These are phyloP conservation scores for Melanogaster broomeanus DNA, from an alignment of 768 basidiomycete genomes.

Conservation along the genomic window DNA sequence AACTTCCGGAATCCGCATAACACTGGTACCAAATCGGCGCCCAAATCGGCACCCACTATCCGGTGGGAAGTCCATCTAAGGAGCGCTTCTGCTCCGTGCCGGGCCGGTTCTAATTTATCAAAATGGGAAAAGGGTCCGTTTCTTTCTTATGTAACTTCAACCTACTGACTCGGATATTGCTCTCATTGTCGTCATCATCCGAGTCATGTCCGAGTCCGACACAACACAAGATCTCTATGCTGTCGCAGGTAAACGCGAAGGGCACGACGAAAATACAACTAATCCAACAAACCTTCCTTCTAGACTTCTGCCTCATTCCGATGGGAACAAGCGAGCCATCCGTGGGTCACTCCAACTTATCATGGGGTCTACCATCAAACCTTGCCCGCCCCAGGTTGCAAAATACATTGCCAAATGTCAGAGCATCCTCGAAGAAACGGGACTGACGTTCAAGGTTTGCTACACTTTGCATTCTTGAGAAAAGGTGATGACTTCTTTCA, in stretches of 20 bases:
- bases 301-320: constrained; percentile 89
- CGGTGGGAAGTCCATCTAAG: background rate
- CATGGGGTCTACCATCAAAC: constrained; percentile 7
- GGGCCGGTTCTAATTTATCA: background rate
- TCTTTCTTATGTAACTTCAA: too few relatives aligned
- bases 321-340: constrained; percentile 78
- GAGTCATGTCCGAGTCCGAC: too few relatives aligned
- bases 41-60: background rate
- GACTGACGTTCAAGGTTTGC: constrained; percentile 78
- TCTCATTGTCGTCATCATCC: too few relatives aligned
- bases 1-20: background rate
- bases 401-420: constrained; percentile 83
- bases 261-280: background rate
- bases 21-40: background rate
- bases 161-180: too few relatives aligned
- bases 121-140: constrained; percentile 1
- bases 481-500: background rate
- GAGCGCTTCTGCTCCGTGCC: background rate
- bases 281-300: constrained; percentile 1
- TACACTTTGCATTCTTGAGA: background rate
- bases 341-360: constrained; percentile 41
- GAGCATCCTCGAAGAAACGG: constrained; percentile 77
- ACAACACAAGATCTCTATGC: constrained; percentile 60
- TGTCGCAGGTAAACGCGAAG: constrained; percentile 57
- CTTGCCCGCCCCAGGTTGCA: constrained; percentile 53